Percentiles rank a stretch among this genome's conserved stretches.
Conservation (phyloP, 345 rosid genomes). For the Psidium friedrichsthalianum region DNA sequence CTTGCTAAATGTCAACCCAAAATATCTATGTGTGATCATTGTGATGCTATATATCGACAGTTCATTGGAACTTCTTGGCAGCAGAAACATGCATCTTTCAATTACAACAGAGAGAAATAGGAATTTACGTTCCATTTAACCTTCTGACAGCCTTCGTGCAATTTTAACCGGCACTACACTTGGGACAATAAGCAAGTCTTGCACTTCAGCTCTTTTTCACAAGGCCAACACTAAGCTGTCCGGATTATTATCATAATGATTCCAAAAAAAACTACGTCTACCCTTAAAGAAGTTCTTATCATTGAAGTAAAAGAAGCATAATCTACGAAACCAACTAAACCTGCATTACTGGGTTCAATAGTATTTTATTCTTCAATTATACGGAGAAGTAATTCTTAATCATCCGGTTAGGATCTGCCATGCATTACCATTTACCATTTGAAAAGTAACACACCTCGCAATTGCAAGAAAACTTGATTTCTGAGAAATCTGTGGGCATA, state of each 20-base stretch:
- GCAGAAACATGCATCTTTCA: neutral
- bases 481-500: slow-evolving; percentile 41
- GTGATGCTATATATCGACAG: neutral
- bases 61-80: neutral
- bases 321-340: neutral
- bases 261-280: neutral
- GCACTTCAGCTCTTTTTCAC: neutral
- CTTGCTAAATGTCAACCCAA: neutral
- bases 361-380: neutral
- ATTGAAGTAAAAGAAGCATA: neutral
- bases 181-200: neutral
- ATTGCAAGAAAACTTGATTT: slow-evolving; percentile 40
- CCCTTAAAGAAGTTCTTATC: neutral
- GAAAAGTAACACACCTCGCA: slow-evolving; percentile 52
- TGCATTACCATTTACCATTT: neutral
- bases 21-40: neutral
- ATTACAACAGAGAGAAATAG: neutral
- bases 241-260: neutral
- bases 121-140: neutral
- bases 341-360: neutral
- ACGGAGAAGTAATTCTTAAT: neutral
- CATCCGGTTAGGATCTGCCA: neutral
- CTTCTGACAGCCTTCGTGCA: neutral
- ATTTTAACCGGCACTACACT: neutral
- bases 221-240: neutral